Evolutionary conservation across 768 basidiomycete genomes (phyloP).

Genomic region (Termitomyces sp.): DNA sequence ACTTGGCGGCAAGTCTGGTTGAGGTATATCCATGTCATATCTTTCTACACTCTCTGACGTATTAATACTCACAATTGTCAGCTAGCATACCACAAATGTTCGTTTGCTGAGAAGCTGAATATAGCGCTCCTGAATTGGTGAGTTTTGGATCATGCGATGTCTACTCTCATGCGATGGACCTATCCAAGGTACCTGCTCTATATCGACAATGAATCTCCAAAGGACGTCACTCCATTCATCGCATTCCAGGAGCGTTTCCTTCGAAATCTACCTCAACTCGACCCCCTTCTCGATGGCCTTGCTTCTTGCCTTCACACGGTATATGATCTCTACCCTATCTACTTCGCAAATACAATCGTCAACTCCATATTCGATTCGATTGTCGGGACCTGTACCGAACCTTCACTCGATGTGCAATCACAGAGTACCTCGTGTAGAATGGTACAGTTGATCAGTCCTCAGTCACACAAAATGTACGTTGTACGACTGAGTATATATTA

Average conservation of each 20-base stretch:
- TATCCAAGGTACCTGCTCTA: conserved; percentile 13
- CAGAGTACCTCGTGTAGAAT: neutral
- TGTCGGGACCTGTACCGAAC: conserved; percentile 13
- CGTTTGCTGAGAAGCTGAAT: conserved; percentile 11
- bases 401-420: conserved; percentile 1
- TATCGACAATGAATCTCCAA: neutral
- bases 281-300: conserved; percentile 13
- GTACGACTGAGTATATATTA: no score
- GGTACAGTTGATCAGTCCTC: no score
- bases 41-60: no score
- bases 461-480: no score
- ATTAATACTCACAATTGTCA: neutral
- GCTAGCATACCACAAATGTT: conserved; percentile 11
- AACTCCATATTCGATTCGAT: conserved; percentile 16
- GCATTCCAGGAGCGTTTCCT: conserved; percentile 15
- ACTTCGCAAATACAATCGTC: conserved; percentile 11
- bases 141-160: neutral
- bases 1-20: conserved; percentile 5
- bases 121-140: conserved; percentile 17
- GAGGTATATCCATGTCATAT: neutral
- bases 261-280: conserved; percentile 9
- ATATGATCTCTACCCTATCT: conserved; percentile 12
- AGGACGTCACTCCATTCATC: neutral
- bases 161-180: neutral
- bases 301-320: conserved; percentile 7